Base-by-base conservation (phyloP, 1,139 yeast species). In the Geotrichum restrictum region DNA sequence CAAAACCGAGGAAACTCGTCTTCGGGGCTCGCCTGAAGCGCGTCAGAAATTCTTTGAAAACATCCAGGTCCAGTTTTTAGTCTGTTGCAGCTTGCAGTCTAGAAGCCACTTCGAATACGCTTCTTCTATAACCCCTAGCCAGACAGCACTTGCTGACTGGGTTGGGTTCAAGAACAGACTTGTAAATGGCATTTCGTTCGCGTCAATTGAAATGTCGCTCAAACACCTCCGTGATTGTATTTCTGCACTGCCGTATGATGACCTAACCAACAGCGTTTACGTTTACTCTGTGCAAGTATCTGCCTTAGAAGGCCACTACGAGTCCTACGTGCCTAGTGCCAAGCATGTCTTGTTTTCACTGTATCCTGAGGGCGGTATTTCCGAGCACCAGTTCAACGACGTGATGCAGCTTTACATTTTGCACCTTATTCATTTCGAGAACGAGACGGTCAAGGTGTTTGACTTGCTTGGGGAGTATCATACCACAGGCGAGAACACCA, bases 221-320 rank as follows among this genome's bases (percentile, higher is more conserved):
- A 33, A 37, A 24, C 45, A 43, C 24, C 50, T 49, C 11, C 42
- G 42, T 4, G 55, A 52, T n/a, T 49, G 49, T 13, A 19, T 52
- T n/a, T 24, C 29, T 24, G n/a, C n/a, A 7, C 5, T n/a, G 37
- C 16, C 14, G 18, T 7, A 13, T 32, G 44, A 27, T 11, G 34
- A 18, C 2, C 22, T 42, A 14, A 10, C 39, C 13, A 39, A 37
- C n/a, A 45, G 49, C 3, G 49, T 49, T 13, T 21, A 41, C 11
- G 45, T 31, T 19, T 52, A 44, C 38, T 44, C 49, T 7, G 48
- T 38, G 32, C 11, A 42, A 13, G 53, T 39, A 1, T 34, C 39
- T 11, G 44, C 49, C 13, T 21, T 38, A 11, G 44, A 36, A 13
- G 45, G 51, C n/a, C 33, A 45, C 42, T 44, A 39, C 18, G 21